phyloP scores from a whole-genome alignment of 305 asterid species.

The Coffea humblotiana region DNA sequence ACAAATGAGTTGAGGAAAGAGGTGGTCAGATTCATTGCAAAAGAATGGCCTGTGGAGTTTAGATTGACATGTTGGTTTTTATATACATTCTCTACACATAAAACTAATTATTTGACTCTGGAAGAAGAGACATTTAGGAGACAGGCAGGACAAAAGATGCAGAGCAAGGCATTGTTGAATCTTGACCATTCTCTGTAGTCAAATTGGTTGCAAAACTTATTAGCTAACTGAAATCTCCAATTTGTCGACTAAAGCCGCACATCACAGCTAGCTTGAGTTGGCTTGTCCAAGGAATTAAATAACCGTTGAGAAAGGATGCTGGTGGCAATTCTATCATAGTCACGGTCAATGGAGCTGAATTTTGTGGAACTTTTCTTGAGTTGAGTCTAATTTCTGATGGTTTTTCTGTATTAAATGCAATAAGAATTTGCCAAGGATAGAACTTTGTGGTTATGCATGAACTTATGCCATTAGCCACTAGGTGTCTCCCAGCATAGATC shows the following conservation, averaged over 20 bases:
- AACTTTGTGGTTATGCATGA: neutral
- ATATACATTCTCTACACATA: neutral
- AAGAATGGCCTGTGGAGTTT: neutral
- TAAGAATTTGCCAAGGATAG: neutral
- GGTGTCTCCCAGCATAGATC: neutral
- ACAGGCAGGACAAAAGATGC: conserved; percentile 9
- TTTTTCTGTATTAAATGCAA: neutral
- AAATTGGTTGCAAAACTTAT: neutral
- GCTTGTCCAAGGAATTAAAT: neutral
- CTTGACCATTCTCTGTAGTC: conserved; percentile 6
- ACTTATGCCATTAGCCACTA: neutral
- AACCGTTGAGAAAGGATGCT: neutral
- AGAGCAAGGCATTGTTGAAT: conserved; percentile 2
- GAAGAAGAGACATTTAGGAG: conserved; percentile 10
- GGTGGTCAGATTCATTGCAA: neutral
- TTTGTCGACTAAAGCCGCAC: conserved; percentile 5
- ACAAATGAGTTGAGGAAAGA: neutral
- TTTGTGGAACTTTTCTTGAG: neutral
- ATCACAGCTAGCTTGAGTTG: conserved; percentile 12
- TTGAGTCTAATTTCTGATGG: neutral
- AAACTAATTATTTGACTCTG: neutral
- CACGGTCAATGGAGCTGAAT: neutral
- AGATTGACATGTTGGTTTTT: conserved; percentile 3
- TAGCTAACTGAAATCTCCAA: neutral
- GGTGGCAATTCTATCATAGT: neutral